Conservation (phyloP, 202 grass and related monocot species). For the Saccharum hybrid region DNA sequence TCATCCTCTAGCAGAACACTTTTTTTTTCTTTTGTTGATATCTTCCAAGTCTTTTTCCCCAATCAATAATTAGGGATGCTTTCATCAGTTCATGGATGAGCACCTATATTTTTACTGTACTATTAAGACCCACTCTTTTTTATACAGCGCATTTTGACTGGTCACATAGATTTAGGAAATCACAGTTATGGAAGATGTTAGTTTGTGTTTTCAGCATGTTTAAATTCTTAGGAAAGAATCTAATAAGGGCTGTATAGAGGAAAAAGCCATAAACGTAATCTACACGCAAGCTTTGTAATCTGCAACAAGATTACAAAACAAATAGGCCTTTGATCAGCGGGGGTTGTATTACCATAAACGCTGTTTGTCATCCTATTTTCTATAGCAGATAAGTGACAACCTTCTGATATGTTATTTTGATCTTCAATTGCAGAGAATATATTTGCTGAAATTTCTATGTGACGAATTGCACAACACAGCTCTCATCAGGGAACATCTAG, state of each 20-base stretch:
- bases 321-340: neutral
- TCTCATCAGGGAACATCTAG: conserved; percentile 87
- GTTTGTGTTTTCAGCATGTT: conserved; percentile 17
- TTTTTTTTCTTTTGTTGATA: neutral
- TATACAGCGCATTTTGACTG: neutral
- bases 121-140: neutral
- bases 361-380: conserved; percentile 33
- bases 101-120: conserved; percentile 1
- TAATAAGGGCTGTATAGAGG: neutral
- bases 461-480: conserved; percentile 90
- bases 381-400: conserved; percentile 34
- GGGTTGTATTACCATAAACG: neutral
- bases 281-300: conserved; percentile 9
- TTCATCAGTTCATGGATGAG: neutral
- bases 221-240: conserved; percentile 10
- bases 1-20: neutral
- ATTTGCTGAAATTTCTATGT: conserved; percentile 90
- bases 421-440: conserved; percentile 77
- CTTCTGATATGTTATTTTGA: conserved; percentile 49
- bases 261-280: neutral
- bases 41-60: neutral
- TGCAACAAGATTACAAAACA: neutral
- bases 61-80: neutral
- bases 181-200: neutral
- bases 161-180: neutral